Conservation (phyloP, 306 rosid species). For the Vigna radiata region DNA sequence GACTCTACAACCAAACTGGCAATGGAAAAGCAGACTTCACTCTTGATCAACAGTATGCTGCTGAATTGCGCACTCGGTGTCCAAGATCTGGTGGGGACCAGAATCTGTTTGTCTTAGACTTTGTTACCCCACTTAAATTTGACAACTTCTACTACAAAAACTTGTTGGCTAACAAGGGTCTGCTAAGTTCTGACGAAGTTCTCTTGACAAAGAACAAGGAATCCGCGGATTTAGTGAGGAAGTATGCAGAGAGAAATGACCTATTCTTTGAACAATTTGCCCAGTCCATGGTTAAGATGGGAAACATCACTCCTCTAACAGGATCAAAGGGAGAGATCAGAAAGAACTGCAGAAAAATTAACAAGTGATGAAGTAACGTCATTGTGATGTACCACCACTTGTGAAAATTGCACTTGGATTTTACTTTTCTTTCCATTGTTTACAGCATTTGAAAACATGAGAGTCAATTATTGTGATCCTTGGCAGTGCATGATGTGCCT, state of each 20-base stretch:
- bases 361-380: slow-evolving; percentile 38
- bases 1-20: slow-evolving; percentile 90
- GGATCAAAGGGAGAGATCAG: slow-evolving; percentile 91
- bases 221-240: slow-evolving; percentile 67
- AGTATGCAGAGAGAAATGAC: slow-evolving; percentile 63
- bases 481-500: not conserved
- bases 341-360: slow-evolving; percentile 75
- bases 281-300: slow-evolving; percentile 93
- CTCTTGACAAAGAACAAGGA: slow-evolving; percentile 65
- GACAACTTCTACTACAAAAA: slow-evolving; percentile 85
- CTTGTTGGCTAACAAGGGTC: slow-evolving; percentile 71
- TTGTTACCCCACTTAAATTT: slow-evolving; percentile 75
- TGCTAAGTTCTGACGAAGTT: slow-evolving; percentile 81
- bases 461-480: not conserved
- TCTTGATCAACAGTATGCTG: slow-evolving; percentile 66
- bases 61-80: slow-evolving; percentile 62
- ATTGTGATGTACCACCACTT: not conserved
- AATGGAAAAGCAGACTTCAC: slow-evolving; percentile 76
- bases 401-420: slow-evolving; percentile 5
- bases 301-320: slow-evolving; percentile 83
- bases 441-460: not conserved
- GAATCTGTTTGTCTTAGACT: slow-evolving; percentile 80
- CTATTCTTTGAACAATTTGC: slow-evolving; percentile 84
- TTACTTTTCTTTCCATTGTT: slow-evolving; percentile 32
- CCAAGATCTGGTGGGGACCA: slow-evolving; percentile 94